Percentiles rank a stretch among this genome's conserved stretches.
Evolutionary conservation across 2,329 filamentous ascomycete species (phyloP).

Genomic region (Alternaria gansuensis): DNA sequence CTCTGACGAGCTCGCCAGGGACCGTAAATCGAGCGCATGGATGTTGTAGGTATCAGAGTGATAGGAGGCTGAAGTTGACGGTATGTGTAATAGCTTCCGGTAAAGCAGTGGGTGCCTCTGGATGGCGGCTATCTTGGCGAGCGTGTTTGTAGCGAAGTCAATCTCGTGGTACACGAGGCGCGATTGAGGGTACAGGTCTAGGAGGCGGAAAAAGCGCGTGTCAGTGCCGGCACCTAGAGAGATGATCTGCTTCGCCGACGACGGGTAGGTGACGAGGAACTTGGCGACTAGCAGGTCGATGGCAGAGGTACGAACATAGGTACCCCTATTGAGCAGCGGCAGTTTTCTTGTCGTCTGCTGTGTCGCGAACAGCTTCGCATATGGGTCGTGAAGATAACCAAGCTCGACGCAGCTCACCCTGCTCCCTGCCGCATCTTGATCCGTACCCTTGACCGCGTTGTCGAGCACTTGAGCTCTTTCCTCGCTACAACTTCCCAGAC

Average conservation of each 20-base stretch:
- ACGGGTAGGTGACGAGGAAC: conserved; percentile 67
- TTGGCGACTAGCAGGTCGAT: conserved; percentile 78
- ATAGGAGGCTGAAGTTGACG: conserved; percentile 51
- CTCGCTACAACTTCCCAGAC: conserved; percentile 35
- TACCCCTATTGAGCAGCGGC: conserved; percentile 95
- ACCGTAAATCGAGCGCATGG: conserved; percentile 72
- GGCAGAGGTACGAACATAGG: conserved; percentile 87
- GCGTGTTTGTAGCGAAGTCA: conserved; percentile 81
- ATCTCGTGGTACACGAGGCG: conserved; percentile 85
- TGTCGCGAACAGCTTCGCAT: conserved; percentile 73
- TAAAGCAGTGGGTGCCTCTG: conserved; percentile 43
- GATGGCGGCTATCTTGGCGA: conserved; percentile 66
- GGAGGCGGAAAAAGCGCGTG: conserved; percentile 82
- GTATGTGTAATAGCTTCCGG: conserved; percentile 36
- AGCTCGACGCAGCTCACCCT: conserved; percentile 86
- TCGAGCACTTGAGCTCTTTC: conserved; percentile 65
- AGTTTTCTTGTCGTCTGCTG: conserved; percentile 69
- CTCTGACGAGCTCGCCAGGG: conserved; percentile 54
- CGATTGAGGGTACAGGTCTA: conserved; percentile 58
- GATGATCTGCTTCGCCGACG: conserved; percentile 75
- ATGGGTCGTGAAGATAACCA: conserved; percentile 85
- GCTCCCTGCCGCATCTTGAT: conserved; percentile 89
- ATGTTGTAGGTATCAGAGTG: conserved; percentile 63
- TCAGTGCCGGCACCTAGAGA: conserved; percentile 95
- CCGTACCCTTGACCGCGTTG: conserved; percentile 82